Evolutionary conservation across 192 early-diverging fungal species (phyloP).

Genomic region (Linderina pennispora): DNA sequence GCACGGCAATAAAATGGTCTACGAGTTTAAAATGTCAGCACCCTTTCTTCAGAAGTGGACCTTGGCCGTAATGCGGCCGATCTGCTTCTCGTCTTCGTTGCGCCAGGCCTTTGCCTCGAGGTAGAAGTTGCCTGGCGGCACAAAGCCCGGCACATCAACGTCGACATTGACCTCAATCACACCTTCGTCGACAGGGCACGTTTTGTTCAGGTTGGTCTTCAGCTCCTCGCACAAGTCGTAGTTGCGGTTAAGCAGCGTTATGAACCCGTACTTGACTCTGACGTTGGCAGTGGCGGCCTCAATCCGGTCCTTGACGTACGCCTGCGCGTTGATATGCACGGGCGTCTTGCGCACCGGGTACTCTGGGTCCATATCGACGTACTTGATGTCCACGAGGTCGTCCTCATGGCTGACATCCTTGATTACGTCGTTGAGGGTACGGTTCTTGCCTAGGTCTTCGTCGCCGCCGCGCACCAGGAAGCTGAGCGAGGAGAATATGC

Average conservation of each 20-base stretch:
- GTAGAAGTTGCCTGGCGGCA: constrained; percentile 42
- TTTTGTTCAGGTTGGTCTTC: constrained; percentile 39
- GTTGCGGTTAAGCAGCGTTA: constrained; percentile 36
- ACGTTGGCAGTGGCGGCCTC: constrained; percentile 37
- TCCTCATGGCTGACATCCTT: constrained; percentile 40
- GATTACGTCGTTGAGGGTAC: constrained; percentile 40
- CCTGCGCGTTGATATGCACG: constrained; percentile 35
- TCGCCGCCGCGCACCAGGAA: constrained; percentile 6
- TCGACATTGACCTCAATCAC: constrained; percentile 36
- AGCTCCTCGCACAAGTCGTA: constrained; percentile 44
- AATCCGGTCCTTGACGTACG: constrained; percentile 36
- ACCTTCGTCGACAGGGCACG: constrained; percentile 43
- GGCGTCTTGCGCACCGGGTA: constrained; percentile 37
- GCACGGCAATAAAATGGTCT: no score
- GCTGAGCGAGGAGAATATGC: constrained; percentile 21
- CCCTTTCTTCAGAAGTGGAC: constrained; percentile 34
- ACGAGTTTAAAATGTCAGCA: no score
- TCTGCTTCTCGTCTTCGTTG: constrained; percentile 36
- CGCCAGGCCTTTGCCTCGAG: constrained; percentile 40
- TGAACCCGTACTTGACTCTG: constrained; percentile 39
- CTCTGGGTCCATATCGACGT: constrained; percentile 38
- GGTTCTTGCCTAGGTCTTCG: constrained; percentile 46
- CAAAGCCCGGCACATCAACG: constrained; percentile 39
- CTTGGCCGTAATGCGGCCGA: constrained; percentile 39
- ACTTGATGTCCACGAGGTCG: constrained; percentile 39